Conservation (phyloP, 2,329 filamentous ascomycete species). For the Fusarium udum region DNA sequence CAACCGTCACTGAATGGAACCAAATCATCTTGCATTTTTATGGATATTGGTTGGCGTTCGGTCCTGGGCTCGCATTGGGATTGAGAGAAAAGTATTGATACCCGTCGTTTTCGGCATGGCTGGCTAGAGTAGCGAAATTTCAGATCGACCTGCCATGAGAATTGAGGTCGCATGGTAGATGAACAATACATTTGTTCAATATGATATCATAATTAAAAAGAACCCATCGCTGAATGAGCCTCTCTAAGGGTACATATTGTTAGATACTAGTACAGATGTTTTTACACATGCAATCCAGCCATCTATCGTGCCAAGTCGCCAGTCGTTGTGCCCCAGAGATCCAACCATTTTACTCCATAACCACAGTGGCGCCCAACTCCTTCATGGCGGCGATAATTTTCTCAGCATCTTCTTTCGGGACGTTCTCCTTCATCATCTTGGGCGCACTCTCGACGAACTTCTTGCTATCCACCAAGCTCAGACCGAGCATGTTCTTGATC, state of each 20-base stretch:
- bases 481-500: conserved; percentile 92
- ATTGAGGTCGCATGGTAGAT: neutral
- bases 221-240: conserved; percentile 24
- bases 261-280: conserved; percentile 52
- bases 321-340: conserved; percentile 27
- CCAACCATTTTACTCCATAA: conserved; percentile 78
- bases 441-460: conserved; percentile 99
- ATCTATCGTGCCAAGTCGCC: conserved; percentile 47
- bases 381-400: conserved; percentile 98
- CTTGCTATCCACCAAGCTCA: conserved; percentile 99
- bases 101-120: conserved; percentile 37
- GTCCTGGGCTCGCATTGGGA: conserved; percentile 16
- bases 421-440: conserved; percentile 98
- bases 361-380: conserved; percentile 86
- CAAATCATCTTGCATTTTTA: neutral
- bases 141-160: neutral
- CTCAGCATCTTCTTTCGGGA: conserved; percentile 98
- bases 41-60: conserved; percentile 45
- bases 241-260: conserved; percentile 41
- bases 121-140: conserved; percentile 3
- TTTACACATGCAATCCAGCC: conserved; percentile 52
- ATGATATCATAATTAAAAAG: conserved; percentile 31
- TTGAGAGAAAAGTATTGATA: conserved; percentile 44
- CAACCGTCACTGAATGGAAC: conserved; percentile 35
- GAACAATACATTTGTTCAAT: conserved; percentile 3